Percentiles rank a stretch among this genome's conserved stretches.
Evolutionary conservation across 371 early-diverging fungal species (phyloP).

Genomic region (Actinomortierella ambigua): DNA sequence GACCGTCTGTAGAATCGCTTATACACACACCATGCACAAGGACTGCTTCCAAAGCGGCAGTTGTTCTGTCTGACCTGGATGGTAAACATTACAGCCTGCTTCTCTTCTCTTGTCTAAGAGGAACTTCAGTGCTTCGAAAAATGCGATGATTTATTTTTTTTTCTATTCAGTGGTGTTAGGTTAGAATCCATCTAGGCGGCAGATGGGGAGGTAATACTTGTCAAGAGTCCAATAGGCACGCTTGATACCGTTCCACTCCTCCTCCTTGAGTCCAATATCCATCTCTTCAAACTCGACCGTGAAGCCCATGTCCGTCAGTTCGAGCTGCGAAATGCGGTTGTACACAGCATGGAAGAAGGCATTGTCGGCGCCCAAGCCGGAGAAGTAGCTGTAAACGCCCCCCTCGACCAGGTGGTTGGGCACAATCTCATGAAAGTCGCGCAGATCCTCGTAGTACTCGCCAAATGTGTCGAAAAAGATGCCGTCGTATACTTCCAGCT

Average conservation of each 20-base stretch:
- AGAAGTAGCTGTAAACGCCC: constrained; percentile 93
- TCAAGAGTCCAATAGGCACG: constrained; percentile 85
- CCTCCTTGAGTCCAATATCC: constrained; percentile 73
- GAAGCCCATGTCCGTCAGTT: constrained; percentile 81
- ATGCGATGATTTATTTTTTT: not conserved
- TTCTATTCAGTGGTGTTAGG: too few species aligned
- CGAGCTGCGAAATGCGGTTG: constrained; percentile 82
- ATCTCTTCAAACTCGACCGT: constrained; percentile 74
- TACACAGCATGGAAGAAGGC: constrained; percentile 95
- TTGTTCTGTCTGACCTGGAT: too few species aligned
- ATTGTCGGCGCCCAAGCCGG: constrained; percentile 93
- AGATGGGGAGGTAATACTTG: constrained; percentile 79
- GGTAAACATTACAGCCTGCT: too few species aligned
- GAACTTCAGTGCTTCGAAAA: too few species aligned
- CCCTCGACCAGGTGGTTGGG: constrained; percentile 77
- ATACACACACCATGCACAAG: too few species aligned
- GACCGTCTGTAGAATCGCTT: too few species aligned
- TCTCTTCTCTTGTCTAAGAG: too few species aligned
- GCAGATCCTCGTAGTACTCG: constrained; percentile 91
- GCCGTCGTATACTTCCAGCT: constrained; percentile 80
- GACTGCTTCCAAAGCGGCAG: too few species aligned
- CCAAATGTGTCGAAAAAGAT: constrained; percentile 96
- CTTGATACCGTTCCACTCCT: constrained; percentile 92
- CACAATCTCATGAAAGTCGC: constrained; percentile 84
- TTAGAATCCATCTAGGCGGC: constrained; percentile 50